Evolutionary conservation across 768 basidiomycete species (phyloP).

Genomic region (Rhizopogon rudus): DNA sequence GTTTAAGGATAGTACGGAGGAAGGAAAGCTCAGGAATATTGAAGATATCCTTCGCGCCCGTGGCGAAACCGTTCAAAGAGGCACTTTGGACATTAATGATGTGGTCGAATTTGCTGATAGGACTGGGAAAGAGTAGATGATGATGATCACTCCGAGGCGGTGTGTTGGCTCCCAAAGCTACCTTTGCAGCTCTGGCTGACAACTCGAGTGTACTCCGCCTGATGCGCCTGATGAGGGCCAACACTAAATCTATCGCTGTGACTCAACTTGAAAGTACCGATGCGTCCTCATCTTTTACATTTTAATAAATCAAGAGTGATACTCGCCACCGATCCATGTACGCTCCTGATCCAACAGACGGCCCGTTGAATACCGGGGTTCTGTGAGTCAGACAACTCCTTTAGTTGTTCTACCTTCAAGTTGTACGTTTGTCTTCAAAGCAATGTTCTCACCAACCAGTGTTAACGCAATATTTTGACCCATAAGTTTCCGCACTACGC

Average conservation of each 20-base stretch:
- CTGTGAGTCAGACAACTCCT: background rate
- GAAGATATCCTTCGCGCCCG: slow-evolving; percentile 77
- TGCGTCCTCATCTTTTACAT: background rate
- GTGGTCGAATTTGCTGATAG: slow-evolving; percentile 49
- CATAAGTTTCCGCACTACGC: background rate
- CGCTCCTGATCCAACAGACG: background rate
- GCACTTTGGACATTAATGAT: slow-evolving; percentile 41
- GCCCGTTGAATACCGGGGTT: background rate
- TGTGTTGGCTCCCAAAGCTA: background rate
- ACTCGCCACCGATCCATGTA: background rate
- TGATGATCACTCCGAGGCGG: background rate
- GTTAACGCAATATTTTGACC: background rate
- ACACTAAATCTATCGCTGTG: background rate
- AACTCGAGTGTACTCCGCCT: background rate
- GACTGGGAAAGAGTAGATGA: background rate
- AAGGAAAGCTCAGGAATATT: slow-evolving; percentile 69
- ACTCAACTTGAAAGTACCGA: background rate
- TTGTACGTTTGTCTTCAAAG: background rate
- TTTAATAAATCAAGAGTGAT: background rate
- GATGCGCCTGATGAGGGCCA: too few relatives aligned
- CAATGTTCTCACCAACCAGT: background rate
- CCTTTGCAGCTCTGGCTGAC: background rate
- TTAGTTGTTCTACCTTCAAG: background rate
- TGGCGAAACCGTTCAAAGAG: slow-evolving; percentile 69
- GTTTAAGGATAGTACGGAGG: slow-evolving; percentile 81